Percentiles rank a stretch among this genome's conserved stretches.
Conservation (phyloP, 139 green algal species). For the Chlamydomonas asymmetrica region DNA sequence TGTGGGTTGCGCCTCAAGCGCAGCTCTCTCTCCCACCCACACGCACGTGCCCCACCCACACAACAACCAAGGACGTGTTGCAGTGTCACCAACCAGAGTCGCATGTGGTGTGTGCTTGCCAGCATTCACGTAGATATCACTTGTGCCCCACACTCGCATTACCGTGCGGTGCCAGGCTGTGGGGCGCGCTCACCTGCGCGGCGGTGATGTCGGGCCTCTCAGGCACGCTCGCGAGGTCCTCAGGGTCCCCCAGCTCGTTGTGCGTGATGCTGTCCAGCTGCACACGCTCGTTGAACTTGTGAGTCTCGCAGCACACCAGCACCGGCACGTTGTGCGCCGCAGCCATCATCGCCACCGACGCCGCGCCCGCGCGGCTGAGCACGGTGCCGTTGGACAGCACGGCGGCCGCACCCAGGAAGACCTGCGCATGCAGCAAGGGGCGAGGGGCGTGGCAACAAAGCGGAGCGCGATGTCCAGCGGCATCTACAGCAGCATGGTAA, state of each 20-base stretch:
- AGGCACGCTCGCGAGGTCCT: conserved; percentile 53
- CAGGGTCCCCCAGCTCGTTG: conserved; percentile 93
- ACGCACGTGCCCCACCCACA: too few species aligned
- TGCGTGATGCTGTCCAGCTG: conserved; percentile 91
- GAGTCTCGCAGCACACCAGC: conserved; percentile 91
- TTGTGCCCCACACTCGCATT: too few species aligned
- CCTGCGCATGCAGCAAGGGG: conserved; percentile 18
- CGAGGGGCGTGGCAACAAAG: too few species aligned
- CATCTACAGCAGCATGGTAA: too few species aligned
- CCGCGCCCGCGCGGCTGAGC: conserved; percentile 80
- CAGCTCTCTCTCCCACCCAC: too few species aligned
- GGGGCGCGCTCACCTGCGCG: conserved; percentile 38
- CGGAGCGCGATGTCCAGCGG: too few species aligned
- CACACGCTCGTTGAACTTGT: conserved; percentile 94
- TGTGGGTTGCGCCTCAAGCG: too few species aligned
- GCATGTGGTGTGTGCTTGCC: too few species aligned
- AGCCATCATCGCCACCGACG: conserved; percentile 84
- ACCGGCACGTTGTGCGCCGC: conserved; percentile 78
- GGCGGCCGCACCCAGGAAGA: conserved; percentile 88
- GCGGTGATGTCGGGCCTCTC: conserved; percentile 31
- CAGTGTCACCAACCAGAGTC: too few species aligned
- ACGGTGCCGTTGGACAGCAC: conserved; percentile 94
- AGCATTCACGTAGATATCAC: too few species aligned
- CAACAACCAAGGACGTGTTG: too few species aligned
- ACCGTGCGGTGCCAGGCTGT: too few species aligned